A percentile compares a stretch with the other conserved stretches of the same genome.
These are phyloP conservation scores for Purshia tridentata DNA, from an alignment of 306 rosid genomes.

Conservation along the genomic window DNA sequence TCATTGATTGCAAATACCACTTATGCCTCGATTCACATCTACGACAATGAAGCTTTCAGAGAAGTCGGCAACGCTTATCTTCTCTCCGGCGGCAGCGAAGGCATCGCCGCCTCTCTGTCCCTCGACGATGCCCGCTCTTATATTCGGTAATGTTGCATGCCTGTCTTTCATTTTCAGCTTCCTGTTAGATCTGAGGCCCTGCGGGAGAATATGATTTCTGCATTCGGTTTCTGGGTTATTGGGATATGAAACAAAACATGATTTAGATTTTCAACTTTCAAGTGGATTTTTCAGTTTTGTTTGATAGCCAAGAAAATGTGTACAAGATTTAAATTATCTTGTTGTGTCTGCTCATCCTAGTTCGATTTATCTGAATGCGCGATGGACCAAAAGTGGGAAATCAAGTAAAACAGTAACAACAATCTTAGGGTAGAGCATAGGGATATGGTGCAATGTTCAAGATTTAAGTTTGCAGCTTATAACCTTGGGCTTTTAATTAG, in stretches of 20 bases:
- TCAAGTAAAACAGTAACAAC: background rate
- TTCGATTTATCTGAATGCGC: background rate
- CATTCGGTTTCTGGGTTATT: background rate
- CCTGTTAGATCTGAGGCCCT: background rate
- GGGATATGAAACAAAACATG: background rate
- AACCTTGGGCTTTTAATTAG: background rate
- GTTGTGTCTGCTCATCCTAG: too few species aligned
- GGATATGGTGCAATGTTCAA: background rate
- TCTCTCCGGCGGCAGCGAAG: slow-evolving; percentile 98
- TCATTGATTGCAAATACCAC: slow-evolving; percentile 19
- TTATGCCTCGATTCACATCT: slow-evolving; percentile 78
- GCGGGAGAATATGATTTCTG: background rate
- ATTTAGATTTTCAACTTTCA: background rate
- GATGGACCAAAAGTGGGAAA: background rate
- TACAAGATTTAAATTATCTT: too few species aligned
- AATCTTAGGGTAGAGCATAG: background rate
- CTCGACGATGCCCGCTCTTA: slow-evolving; percentile 37
- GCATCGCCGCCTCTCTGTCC: slow-evolving; percentile 51
- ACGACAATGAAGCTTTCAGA: slow-evolving; percentile 52
- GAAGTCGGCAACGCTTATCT: slow-evolving; percentile 87
- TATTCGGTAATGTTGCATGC: slow-evolving; percentile 51
- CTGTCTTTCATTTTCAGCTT: background rate
- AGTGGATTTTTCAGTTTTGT: background rate
- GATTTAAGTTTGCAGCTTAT: background rate
- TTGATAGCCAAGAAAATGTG: background rate